phyloP scores from a whole-genome alignment of 352 stramenopile species.

The Pythium volutum region DNA sequence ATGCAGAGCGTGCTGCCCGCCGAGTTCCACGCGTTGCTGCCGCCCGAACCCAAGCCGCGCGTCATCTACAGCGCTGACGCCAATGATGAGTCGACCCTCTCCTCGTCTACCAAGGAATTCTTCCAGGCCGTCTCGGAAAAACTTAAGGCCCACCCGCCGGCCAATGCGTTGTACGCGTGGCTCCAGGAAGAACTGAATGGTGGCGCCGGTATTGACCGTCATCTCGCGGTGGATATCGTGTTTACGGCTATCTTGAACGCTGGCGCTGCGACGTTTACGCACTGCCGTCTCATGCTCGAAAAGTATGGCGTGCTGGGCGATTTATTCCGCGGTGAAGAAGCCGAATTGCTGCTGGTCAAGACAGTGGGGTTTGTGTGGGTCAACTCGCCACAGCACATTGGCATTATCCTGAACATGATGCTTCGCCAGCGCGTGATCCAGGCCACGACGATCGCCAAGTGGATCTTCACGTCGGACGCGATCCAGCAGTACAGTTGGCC shows the following conservation, averaged over 20 bases:
- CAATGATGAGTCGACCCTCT: slow-evolving; percentile 26
- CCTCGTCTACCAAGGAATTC: slow-evolving; percentile 35
- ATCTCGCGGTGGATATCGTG: slow-evolving; percentile 64
- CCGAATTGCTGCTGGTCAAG: slow-evolving; percentile 62
- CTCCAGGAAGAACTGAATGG: slow-evolving; percentile 49
- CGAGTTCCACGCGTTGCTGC: slow-evolving; percentile 77
- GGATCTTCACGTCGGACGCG: slow-evolving; percentile 76
- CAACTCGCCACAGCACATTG: slow-evolving; percentile 82
- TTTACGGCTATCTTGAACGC: slow-evolving; percentile 76
- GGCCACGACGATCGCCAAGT: slow-evolving; percentile 69
- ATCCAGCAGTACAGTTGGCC: slow-evolving; percentile 88
- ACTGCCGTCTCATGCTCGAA: slow-evolving; percentile 75
- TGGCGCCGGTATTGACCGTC: slow-evolving; percentile 36
- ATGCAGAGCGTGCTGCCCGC: slow-evolving; percentile 73
- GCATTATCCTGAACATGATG: slow-evolving; percentile 78
- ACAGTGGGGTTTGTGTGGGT: slow-evolving; percentile 73
- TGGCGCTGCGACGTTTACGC: slow-evolving; percentile 77
- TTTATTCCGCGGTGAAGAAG: slow-evolving; percentile 43
- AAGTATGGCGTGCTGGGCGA: slow-evolving; percentile 63
- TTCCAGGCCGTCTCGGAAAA: slow-evolving; percentile 63
- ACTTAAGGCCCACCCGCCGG: slow-evolving; percentile 64
- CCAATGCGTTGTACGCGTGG: slow-evolving; percentile 50
- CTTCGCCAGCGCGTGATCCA: slow-evolving; percentile 63
- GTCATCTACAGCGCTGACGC: slow-evolving; percentile 51
- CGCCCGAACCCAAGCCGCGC: slow-evolving; percentile 62